Percentiles rank a stretch among this genome's conserved stretches.
Evolutionary conservation across 306 rosid genomes (phyloP).

Genomic region (Quercus wislizeni): DNA sequence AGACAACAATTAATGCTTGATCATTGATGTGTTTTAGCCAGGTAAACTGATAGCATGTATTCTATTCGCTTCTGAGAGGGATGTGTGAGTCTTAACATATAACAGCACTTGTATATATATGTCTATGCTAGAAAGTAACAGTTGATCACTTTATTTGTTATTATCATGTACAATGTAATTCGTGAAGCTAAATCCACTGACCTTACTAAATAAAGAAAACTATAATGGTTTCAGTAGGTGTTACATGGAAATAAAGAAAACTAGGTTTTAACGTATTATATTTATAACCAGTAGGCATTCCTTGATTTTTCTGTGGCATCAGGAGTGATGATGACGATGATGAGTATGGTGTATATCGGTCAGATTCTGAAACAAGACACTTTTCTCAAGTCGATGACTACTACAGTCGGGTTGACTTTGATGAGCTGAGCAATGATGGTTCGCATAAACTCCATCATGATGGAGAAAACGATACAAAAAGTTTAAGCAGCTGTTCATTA

Average conservation of each 20-base stretch:
- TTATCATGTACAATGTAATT: slow-evolving; percentile 1
- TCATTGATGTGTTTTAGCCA: not conserved
- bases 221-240: slow-evolving; percentile 8
- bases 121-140: not conserved
- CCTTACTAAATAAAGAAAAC: not conserved
- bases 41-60: slow-evolving; percentile 3
- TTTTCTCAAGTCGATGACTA: slow-evolving; percentile 52
- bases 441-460: slow-evolving; percentile 50
- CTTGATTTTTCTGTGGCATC: slow-evolving; percentile 32
- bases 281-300: slow-evolving; percentile 21
- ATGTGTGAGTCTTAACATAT: not conserved
- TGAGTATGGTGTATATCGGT: slow-evolving; percentile 53
- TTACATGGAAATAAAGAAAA: not conserved
- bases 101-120: not conserved
- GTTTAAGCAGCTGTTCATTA: slow-evolving; percentile 40
- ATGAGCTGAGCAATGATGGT: slow-evolving; percentile 48
- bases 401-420: slow-evolving; percentile 53
- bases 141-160: slow-evolving; percentile 5
- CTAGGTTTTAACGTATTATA: not conserved
- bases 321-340: slow-evolving; percentile 78
- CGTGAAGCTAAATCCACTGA: slow-evolving; percentile 1
- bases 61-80: not conserved
- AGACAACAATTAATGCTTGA: not conserved
- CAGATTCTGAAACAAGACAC: slow-evolving; percentile 51
- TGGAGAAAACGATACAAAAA: slow-evolving; percentile 36